Evolutionary conservation across 2,329 filamentous ascomycete genomes (phyloP).

Genomic region (Trichoderma afroharzianum): DNA sequence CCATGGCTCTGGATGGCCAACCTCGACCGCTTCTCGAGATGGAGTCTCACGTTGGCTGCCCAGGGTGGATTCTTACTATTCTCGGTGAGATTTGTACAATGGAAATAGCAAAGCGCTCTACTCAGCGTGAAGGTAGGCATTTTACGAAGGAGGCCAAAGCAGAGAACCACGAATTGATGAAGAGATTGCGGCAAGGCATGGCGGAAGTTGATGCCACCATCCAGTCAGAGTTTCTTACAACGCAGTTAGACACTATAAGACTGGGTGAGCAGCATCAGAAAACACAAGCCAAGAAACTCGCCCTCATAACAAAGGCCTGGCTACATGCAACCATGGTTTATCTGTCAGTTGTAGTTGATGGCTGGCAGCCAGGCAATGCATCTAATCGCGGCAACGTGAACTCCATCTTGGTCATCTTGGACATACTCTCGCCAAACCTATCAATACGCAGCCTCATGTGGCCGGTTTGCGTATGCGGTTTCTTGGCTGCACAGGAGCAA

Average conservation of each 20-base stretch:
- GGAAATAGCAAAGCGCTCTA: background rate
- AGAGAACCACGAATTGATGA: background rate
- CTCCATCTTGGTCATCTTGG: background rate
- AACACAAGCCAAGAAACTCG: background rate
- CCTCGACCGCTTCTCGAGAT: background rate
- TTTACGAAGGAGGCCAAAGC: background rate
- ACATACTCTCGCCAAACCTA: background rate
- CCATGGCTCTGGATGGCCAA: background rate
- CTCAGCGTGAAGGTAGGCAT: background rate
- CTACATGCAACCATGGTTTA: background rate
- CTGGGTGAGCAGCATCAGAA: background rate
- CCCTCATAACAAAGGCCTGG: background rate
- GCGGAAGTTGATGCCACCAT: background rate
- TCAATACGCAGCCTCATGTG: background rate
- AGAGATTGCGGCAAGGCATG: background rate
- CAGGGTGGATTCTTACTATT: background rate
- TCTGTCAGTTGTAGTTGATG: background rate
- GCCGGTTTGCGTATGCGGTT: background rate
- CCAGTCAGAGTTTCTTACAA: background rate
- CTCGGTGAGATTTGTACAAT: background rate
- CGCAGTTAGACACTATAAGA: background rate
- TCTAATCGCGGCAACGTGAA: background rate
- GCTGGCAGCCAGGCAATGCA: background rate
- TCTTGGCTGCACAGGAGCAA: background rate
- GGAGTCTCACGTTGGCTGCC: background rate